A percentile compares a stretch with the other conserved stretches of the same genome.
Evolutionary conservation across 495 filamentous ascomycete genomes (phyloP).

Genomic region (Alectoria sarmentosa): DNA sequence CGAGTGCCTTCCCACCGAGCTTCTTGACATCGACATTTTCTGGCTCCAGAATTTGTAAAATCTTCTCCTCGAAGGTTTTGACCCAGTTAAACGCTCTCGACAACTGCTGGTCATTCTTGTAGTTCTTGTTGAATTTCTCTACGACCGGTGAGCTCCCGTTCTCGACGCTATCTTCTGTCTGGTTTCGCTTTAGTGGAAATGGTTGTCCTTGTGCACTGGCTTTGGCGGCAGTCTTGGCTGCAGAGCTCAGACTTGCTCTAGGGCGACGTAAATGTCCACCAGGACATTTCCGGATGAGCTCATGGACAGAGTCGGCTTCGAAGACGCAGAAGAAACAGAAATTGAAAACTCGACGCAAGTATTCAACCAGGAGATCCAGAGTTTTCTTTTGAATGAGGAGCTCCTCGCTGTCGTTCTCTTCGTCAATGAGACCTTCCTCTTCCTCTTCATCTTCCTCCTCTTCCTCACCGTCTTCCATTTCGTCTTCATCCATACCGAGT

Average conservation of each 20-base stretch:
- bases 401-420: constrained; percentile 83
- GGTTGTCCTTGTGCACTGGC: constrained; percentile 73
- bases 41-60: constrained; percentile 84
- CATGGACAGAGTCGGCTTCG: constrained; percentile 94
- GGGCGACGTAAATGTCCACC: constrained; percentile 93
- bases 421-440: constrained; percentile 62
- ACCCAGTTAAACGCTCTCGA: constrained; percentile 98
- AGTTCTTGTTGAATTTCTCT: constrained; percentile 58
- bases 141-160: constrained; percentile 50
- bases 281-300: constrained; percentile 90
- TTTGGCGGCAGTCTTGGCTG: constrained; percentile 76
- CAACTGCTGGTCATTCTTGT: constrained; percentile 83
- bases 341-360: constrained; percentile 91
- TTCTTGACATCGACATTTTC: constrained; percentile 78
- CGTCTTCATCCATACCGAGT: constrained; percentile 56
- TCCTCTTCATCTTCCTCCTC: constrained; percentile 67
- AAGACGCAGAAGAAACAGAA: constrained; percentile 99
- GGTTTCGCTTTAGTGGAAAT: constrained; percentile 72
- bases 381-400: constrained; percentile 92
- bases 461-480: constrained; percentile 61
- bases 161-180: constrained; percentile 56
- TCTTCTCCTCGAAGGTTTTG: constrained; percentile 96
- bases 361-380: constrained; percentile 91
- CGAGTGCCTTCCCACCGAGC: constrained; percentile 79
- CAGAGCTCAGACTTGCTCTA: constrained; percentile 67